Base-by-base conservation (phyloP, 2,329 filamentous ascomycete species). In the Xylariaceae sp. region DNA sequence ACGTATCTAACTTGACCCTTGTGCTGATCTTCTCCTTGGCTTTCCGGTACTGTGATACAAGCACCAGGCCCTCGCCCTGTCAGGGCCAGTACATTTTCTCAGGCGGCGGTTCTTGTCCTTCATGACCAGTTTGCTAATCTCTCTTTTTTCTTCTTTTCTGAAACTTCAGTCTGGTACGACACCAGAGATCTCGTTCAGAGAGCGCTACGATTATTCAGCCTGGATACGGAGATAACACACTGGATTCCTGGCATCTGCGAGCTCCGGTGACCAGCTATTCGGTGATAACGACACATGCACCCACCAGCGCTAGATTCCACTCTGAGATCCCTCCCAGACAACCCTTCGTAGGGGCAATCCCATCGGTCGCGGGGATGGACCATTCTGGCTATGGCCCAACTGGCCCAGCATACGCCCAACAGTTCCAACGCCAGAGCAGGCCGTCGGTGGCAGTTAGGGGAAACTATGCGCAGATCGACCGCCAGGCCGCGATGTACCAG, bases 381-480 rank as follows among this genome's bases (percentile, higher is more conserved):
- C 53, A 53, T 32, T 47, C 51, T 7, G 43, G 31, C 14, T 43
- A 40, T 37, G 46, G 42, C 14, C 34, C 47, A 27, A 40, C 35
- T 29, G 48, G 50, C 8, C 44, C 48, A 28, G 4, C 40, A 34
- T 41, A 47, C 21, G 34, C 44, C 24, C 47, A 52, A 32, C 38
- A 53, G 36, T 12, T 43, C 31, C 50, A 52, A 17, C 51, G 36
- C 30, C 38, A 47, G 29, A 50, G 19, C 28, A 50, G 28, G 23
- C 46, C 45, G 24, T 46, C 56, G 3, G 38, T 51, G 3, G 44
- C 52, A 2, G 52, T 55, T 50, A 49, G 46, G 33, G 46, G 50
- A 11, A 54, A 55, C 34, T 57, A 57, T 40, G 54, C 55, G 16
- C 57, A 57, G 37, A 57, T 60, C 42, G 56, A 58, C 26, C 38